phyloP scores from a whole-genome alignment of 164 flowering plant species.

The Nymphaea colorata region DNA sequence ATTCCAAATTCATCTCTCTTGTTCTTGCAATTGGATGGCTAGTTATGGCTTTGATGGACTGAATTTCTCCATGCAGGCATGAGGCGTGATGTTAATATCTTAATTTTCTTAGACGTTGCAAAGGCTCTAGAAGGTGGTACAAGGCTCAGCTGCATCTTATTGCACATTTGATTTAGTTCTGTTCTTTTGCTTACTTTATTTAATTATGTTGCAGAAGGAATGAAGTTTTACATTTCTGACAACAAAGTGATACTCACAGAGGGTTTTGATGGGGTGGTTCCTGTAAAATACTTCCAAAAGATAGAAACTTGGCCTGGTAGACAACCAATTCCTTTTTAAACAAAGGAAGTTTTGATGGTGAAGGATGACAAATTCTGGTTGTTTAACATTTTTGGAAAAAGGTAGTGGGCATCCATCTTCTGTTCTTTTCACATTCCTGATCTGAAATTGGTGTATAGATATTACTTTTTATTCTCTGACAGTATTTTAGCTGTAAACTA shows the following conservation, averaged over 20 bases:
- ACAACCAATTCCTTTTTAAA: slow-evolving; percentile 36
- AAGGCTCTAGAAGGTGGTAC: slow-evolving; percentile 78
- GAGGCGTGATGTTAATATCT: slow-evolving; percentile 60
- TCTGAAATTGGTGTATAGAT: too few species aligned
- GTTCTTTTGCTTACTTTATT: neutral
- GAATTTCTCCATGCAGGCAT: slow-evolving; percentile 36
- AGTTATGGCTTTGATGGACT: neutral
- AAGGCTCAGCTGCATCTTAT: neutral
- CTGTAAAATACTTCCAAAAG: slow-evolving; percentile 58
- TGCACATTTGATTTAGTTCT: neutral
- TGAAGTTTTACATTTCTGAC: slow-evolving; percentile 86
- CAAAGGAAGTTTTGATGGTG: neutral
- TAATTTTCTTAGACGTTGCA: slow-evolving; percentile 64
- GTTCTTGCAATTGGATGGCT: neutral
- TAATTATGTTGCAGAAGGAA: slow-evolving; percentile 42
- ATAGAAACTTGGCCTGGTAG: slow-evolving; percentile 83
- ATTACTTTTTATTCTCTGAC: too few species aligned
- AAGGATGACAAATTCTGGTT: too few species aligned
- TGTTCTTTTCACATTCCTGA: too few species aligned
- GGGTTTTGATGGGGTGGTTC: slow-evolving; percentile 86
- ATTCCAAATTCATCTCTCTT: too few species aligned
- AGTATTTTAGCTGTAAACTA: too few species aligned
- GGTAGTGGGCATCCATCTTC: too few species aligned
- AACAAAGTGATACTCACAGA: slow-evolving; percentile 86
- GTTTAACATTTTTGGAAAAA: too few species aligned